Evolutionary conservation across 306 rosid species (phyloP).

Genomic region (Crotalaria pallida): DNA sequence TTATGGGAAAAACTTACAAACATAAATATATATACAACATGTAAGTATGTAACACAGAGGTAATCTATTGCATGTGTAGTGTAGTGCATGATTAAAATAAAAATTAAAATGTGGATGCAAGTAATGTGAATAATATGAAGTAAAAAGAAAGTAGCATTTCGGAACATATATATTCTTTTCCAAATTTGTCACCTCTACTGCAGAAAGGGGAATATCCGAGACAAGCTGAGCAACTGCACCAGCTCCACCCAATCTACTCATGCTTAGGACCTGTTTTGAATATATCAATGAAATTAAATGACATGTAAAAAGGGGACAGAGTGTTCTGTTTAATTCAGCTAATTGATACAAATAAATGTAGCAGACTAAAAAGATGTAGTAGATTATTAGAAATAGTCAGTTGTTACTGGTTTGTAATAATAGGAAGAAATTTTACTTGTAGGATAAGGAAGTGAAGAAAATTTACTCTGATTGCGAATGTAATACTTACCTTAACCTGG

Average conservation of each 20-base stretch:
- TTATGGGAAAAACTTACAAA: background rate
- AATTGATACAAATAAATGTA: background rate
- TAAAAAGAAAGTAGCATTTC: background rate
- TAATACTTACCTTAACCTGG: conserved; percentile 77
- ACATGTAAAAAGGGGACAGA: background rate
- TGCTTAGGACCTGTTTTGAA: conserved; percentile 73
- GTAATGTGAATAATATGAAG: background rate
- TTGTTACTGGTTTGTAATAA: too few relatives aligned
- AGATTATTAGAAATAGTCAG: too few relatives aligned
- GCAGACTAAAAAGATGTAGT: background rate
- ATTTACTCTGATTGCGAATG: conserved; percentile 4
- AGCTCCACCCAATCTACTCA: conserved; percentile 97
- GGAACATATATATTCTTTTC: background rate
- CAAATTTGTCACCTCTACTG: conserved; percentile 27
- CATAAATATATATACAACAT: background rate
- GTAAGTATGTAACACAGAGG: background rate
- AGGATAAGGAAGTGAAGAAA: background rate
- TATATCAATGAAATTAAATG: conserved; percentile 3
- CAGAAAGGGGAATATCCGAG: conserved; percentile 82
- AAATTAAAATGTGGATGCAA: background rate
- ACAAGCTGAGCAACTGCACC: conserved; percentile 99
- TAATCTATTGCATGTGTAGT: background rate
- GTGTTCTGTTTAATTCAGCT: background rate
- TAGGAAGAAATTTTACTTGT: background rate
- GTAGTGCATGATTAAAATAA: background rate